Evolutionary conservation across 768 basidiomycete genomes (phyloP), one percentile per base, ranked within the genome.

Genomic region (Botryobasidium botryosum): DNA sequence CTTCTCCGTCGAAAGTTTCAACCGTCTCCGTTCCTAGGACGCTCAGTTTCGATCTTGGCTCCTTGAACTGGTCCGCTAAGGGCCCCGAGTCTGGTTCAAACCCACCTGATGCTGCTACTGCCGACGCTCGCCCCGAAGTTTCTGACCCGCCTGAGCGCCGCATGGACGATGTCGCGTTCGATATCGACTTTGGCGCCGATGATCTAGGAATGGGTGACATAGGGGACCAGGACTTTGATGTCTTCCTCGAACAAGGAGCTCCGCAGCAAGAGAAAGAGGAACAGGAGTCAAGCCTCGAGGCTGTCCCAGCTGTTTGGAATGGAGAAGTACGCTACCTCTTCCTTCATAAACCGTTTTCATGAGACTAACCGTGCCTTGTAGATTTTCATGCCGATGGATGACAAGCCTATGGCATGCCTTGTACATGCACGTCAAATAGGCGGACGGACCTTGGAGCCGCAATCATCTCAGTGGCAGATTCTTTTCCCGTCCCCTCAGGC

Each of bases 151-250:
- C 20, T 25, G 17, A 36, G 32, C 31, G 40, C 5, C 36, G 44
- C 40, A n/a, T 64, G 26, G 44, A 47, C 51, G 67, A 67, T n/a
- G 61, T 62, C 26, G 58, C 62, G 6, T 68, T 71, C 51, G 72
- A 69, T 53, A 61, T 47, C 49, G 45, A 41, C 25, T 38, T n/a
- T n/a, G n/a, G n/a, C n/a, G n/a, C n/a, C n/a, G n/a, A n/a, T n/a
- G n/a, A n/a, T n/a, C n/a, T n/a, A n/a, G n/a, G n/a, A n/a, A n/a
- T n/a, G n/a, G 54, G 52, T 40, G 71, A 68, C 48, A 68, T 76
- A 7, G 74, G 76, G 43, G 85, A 86, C 59, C 72, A 75, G 50
- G 85, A 86, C 57, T 86, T 90, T 54, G 85, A 87, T 52, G 81
- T 86, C 75, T 78, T 86, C 55, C 61, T 90, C 31, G 72, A 75